These are phyloP conservation scores for Pyrrhoderma noxium DNA, from an alignment of 1,284 basidiomycete species.

Conservation along the genomic window DNA sequence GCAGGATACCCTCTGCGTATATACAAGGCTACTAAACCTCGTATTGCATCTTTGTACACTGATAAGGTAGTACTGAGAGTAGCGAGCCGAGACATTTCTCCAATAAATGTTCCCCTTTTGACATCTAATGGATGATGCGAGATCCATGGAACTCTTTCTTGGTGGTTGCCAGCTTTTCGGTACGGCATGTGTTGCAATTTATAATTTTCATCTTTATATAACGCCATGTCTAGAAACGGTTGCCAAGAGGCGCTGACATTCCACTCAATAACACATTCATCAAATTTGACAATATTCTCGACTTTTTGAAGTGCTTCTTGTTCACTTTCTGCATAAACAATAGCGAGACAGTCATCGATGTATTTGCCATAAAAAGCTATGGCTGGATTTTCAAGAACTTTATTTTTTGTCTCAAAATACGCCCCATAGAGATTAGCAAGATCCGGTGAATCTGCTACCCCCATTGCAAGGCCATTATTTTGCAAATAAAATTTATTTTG, in stretches of 20 bases:
- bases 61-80: slow-evolving; percentile 26
- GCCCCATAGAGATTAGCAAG: slow-evolving; percentile 30
- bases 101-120: slow-evolving; percentile 30
- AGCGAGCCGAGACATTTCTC: slow-evolving; percentile 32
- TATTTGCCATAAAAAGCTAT: slow-evolving; percentile 31
- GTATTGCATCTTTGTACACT: slow-evolving; percentile 25
- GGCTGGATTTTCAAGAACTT: slow-evolving; percentile 20
- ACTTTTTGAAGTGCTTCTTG: slow-evolving; percentile 21
- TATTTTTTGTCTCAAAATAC: slow-evolving; percentile 21
- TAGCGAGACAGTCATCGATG: slow-evolving; percentile 31
- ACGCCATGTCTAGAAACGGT: slow-evolving; percentile 28
- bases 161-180: slow-evolving; percentile 27
- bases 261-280: slow-evolving; percentile 30
- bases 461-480: slow-evolving; percentile 30
- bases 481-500: slow-evolving; percentile 22
- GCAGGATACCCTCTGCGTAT: slow-evolving; percentile 26
- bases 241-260: slow-evolving; percentile 19
- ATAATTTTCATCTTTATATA: slow-evolving; percentile 22
- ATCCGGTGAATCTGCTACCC: slow-evolving; percentile 28
- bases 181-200: slow-evolving; percentile 26
- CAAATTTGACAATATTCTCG: slow-evolving; percentile 20
- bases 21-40: slow-evolving; percentile 26
- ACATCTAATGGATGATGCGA: slow-evolving; percentile 31
- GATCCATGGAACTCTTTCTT: slow-evolving; percentile 33
- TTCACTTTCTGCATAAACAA: slow-evolving; percentile 26